Evolutionary conservation across 495 filamentous ascomycete species (phyloP).

Genomic region (Aspergillus asperescens): DNA sequence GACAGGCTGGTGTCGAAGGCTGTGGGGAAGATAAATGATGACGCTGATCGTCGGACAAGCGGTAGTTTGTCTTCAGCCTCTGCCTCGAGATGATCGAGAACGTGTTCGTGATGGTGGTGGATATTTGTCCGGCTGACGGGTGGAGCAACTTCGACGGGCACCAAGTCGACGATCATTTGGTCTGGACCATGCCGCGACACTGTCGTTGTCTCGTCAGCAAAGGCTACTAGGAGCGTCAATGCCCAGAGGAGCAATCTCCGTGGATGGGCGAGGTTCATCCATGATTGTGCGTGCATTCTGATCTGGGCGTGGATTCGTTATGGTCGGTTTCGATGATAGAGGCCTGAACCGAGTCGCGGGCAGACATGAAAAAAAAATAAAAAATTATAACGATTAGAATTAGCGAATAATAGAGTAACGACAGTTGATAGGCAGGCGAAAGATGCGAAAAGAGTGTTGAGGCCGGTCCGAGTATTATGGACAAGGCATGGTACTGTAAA

Average conservation of each 20-base stretch:
- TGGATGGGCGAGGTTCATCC: conserved; percentile 8
- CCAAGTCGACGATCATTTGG: conserved; percentile 7
- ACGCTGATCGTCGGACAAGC: not conserved
- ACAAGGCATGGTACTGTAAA: conserved; percentile 4
- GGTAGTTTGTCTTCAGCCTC: not conserved
- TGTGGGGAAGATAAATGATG: conserved; percentile 49
- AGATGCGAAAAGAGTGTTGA: conserved; percentile 4
- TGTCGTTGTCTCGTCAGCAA: not conserved
- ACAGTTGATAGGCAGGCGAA: not conserved
- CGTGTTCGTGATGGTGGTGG: not conserved
- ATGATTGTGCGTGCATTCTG: conserved; percentile 6
- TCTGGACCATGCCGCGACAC: not conserved
- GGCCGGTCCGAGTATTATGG: not conserved
- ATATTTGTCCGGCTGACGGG: not conserved
- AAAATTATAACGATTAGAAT: conserved; percentile 3
- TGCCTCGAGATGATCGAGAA: not conserved
- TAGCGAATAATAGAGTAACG: not conserved
- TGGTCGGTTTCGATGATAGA: conserved; percentile 11
- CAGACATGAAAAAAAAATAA: conserved; percentile 12
- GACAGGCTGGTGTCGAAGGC: conserved; percentile 68
- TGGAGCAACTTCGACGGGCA: conserved; percentile 7
- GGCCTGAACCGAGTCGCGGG: conserved; percentile 21
- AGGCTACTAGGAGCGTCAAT: conserved; percentile 6
- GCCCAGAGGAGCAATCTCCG: not conserved
- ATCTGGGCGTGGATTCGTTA: conserved; percentile 4